A percentile compares a stretch with the other conserved stretches of the same genome.
Conservation (phyloP, 129 eudicot species). For the Flaveria sonorensis region DNA sequence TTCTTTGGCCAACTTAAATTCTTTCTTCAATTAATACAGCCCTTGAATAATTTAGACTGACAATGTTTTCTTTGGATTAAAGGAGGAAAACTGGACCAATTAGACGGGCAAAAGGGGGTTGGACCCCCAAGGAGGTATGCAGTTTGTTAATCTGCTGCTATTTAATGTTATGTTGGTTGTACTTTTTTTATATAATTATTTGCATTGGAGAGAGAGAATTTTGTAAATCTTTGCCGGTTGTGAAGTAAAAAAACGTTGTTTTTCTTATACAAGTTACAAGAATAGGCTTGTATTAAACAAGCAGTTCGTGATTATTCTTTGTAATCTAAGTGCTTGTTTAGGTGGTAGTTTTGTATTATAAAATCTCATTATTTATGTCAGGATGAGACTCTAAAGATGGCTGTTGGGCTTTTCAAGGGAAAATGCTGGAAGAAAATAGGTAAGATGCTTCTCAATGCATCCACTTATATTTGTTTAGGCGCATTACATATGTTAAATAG, state of each 20-base stretch:
- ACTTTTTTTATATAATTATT: background rate
- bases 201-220: background rate
- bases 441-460: slow-evolving; percentile 30
- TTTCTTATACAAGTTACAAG: background rate
- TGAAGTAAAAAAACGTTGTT: background rate
- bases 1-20: slow-evolving; percentile 1
- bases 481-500: background rate
- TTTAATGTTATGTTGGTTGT: background rate
- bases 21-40: slow-evolving; percentile 2
- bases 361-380: slow-evolving; percentile 29
- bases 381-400: slow-evolving; percentile 82
- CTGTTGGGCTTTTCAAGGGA: slow-evolving; percentile 73
- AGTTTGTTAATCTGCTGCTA: slow-evolving; percentile 2
- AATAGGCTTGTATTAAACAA: background rate
- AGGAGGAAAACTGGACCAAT: slow-evolving; percentile 95
- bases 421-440: slow-evolving; percentile 98
- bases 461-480: slow-evolving; percentile 8
- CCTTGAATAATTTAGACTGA: slow-evolving; percentile 14
- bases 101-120: slow-evolving; percentile 96
- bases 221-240: background rate
- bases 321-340: background rate
- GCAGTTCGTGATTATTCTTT: background rate
- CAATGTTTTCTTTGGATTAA: slow-evolving; percentile 31
- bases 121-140: slow-evolving; percentile 98
- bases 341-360: slow-evolving; percentile 14